These are phyloP conservation scores for Triglochin maritima DNA, from an alignment of 106 monocot genomes.

Conservation along the genomic window DNA sequence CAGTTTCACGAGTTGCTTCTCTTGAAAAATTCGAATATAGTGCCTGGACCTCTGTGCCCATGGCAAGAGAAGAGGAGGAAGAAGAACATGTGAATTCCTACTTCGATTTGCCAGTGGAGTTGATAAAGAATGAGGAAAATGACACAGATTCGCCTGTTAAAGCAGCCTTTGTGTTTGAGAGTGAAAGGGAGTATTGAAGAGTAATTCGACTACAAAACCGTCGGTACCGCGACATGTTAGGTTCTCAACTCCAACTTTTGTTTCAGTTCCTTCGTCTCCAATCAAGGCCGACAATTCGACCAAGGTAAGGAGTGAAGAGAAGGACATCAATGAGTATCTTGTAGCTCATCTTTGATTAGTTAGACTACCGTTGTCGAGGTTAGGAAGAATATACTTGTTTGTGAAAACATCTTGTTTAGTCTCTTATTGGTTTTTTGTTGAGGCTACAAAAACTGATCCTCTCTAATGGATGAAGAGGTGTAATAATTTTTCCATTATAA, in stretches of 20 bases:
- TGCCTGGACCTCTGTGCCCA: constrained; percentile 25
- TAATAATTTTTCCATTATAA: no score
- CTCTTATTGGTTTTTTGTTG: no score
- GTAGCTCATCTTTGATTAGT: not conserved
- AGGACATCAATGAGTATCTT: constrained; percentile 1
- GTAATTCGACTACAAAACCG: not conserved
- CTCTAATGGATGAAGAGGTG: no score
- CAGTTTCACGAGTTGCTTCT: constrained; percentile 23
- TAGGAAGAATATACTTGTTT: no score
- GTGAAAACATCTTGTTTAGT: no score
- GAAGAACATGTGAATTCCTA: constrained; percentile 7
- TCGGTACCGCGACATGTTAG: not conserved
- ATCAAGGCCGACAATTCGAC: not conserved
- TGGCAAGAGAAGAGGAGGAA: constrained; percentile 9
- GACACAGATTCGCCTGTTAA: constrained; percentile 38
- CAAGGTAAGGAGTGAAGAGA: not conserved
- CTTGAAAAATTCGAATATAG: constrained; percentile 54
- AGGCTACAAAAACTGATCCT: no score
- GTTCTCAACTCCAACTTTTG: not conserved
- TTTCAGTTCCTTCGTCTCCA: not conserved
- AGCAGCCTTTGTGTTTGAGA: constrained; percentile 41
- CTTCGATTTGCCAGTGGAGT: constrained; percentile 62
- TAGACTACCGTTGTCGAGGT: no score
- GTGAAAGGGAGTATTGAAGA: constrained; percentile 34
- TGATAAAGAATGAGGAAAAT: constrained; percentile 14